These are phyloP conservation scores for Aeschynomene evenia DNA, from an alignment of 306 rosid genomes.

Conservation along the genomic window DNA sequence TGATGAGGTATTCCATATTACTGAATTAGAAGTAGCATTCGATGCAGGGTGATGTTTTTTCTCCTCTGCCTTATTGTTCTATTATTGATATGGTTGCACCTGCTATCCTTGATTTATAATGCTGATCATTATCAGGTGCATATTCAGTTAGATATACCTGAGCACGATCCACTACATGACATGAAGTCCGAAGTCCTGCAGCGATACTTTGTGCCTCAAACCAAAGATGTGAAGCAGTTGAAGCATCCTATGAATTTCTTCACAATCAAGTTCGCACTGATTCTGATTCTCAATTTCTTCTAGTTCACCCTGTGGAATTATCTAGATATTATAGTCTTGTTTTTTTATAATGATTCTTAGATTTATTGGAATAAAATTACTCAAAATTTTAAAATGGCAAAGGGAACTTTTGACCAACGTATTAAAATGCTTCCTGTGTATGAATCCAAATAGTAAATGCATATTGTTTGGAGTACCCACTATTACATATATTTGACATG, in stretches of 20 bases:
- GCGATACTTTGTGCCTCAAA: slow-evolving; percentile 42
- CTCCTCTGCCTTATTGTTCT: not conserved
- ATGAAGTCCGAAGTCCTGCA: slow-evolving; percentile 63
- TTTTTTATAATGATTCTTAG: slow-evolving; percentile 17
- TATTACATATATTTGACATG: not conserved
- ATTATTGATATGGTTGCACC: slow-evolving; percentile 6
- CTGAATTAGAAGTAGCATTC: slow-evolving; percentile 15
- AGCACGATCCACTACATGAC: slow-evolving; percentile 49
- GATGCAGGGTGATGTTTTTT: not conserved
- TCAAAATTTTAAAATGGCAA: not conserved
- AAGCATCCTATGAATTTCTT: slow-evolving; percentile 50
- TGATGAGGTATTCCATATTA: slow-evolving; percentile 60
- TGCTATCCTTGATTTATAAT: slow-evolving; percentile 14
- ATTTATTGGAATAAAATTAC: not conserved
- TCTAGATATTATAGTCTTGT: slow-evolving; percentile 7
- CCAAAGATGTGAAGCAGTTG: slow-evolving; percentile 32
- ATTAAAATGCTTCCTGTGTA: not conserved
- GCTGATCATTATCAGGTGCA: slow-evolving; percentile 52
- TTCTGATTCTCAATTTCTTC: slow-evolving; percentile 23
- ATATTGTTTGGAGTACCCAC: slow-evolving; percentile 16
- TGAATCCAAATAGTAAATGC: not conserved
- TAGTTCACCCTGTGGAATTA: slow-evolving; percentile 8
- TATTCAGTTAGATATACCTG: slow-evolving; percentile 48
- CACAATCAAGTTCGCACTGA: slow-evolving; percentile 60
- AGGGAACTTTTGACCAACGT: slow-evolving; percentile 3